Evolutionary conservation across 768 basidiomycete species (phyloP), one percentile per base, ranked within the genome.

Genomic region (Rhodocollybia butyracea): DNA sequence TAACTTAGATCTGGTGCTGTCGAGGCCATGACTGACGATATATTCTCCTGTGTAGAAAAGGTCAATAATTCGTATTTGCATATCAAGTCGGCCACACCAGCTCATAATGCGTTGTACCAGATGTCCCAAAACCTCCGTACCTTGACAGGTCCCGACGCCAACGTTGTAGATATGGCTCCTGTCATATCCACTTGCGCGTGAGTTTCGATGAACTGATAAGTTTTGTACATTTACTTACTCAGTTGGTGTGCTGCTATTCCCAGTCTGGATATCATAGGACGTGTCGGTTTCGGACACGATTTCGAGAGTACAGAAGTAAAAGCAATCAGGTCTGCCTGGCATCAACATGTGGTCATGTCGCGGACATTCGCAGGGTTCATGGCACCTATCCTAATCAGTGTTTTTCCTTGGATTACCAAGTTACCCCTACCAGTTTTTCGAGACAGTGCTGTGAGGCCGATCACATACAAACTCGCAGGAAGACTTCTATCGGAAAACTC

Each of bases 251-350:
- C n/a, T n/a, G n/a, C n/a, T n/a, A n/a, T 26, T 41, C 5, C 36
- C n/a, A 69, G 67, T 2, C 61, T 70, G 13, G 66, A 69, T 51
- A 65, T 68, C 34, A 66, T 70, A 29, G 69, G 68, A 5, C 66
- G 67, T 39, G 72, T 76, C 50, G 76, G 63, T 1, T 76, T 76
- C 46, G 72, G 70, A n/a, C 71, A 76, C 63, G 70, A 75, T 59
- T 76, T 77, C 60, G 56, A 47, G 19, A 48, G 24, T 40, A 57
- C 56, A 21, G 67, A 68, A 19, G 66, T 64, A 1, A 60, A 59
- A 10, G 62, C 60, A n/a, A 69, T 69, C 51, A 29, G 38, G 45
- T 56, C 47, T 8, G 60, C 68, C 26, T 69, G 67, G 67, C 41
- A 56, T 2, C 24, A 56, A 13, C 63, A 66, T 40, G 62, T 66